Percentiles rank a stretch among this genome's conserved stretches.
phyloP scores from a whole-genome alignment of 352 stramenopile genomes.

The Globisporangium echinulatum region DNA sequence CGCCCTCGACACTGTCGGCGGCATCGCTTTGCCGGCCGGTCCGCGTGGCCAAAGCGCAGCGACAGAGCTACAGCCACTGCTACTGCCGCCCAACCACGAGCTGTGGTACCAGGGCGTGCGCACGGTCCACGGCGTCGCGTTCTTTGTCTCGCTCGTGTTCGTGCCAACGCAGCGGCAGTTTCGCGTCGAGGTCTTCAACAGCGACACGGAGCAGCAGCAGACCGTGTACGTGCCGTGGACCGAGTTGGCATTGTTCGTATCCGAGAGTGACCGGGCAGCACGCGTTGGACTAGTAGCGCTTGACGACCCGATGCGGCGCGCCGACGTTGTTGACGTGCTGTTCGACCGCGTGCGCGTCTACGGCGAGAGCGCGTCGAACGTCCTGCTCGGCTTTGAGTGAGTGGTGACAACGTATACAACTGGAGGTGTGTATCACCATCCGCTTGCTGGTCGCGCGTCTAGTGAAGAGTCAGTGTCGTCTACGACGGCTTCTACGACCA shows the following conservation, averaged over 20 bases:
- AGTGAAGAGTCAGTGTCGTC: no score
- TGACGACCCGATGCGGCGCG: constrained; percentile 20
- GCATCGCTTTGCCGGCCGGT: neutral
- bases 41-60: neutral
- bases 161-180: constrained; percentile 59
- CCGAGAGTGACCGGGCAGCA: constrained; percentile 33
- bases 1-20: constrained; percentile 17
- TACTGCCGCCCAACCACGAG: constrained; percentile 17
- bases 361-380: constrained; percentile 35
- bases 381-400: constrained; percentile 66
- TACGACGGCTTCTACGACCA: no score
- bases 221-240: constrained; percentile 63
- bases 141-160: constrained; percentile 71
- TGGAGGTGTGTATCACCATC: neutral
- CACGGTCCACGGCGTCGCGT: constrained; percentile 47
- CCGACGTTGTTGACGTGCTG: constrained; percentile 48
- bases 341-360: constrained; percentile 60
- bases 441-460: no score
- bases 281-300: constrained; percentile 12
- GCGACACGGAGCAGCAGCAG: constrained; percentile 68
- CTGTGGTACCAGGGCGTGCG: constrained; percentile 71
- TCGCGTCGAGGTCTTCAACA: constrained; percentile 75
- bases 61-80: no score
- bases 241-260: constrained; percentile 54
- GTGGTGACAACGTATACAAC: no score